These are phyloP conservation scores for Colletotrichum truncatum DNA, from an alignment of 2,329 filamentous ascomycete species.

Conservation along the genomic window DNA sequence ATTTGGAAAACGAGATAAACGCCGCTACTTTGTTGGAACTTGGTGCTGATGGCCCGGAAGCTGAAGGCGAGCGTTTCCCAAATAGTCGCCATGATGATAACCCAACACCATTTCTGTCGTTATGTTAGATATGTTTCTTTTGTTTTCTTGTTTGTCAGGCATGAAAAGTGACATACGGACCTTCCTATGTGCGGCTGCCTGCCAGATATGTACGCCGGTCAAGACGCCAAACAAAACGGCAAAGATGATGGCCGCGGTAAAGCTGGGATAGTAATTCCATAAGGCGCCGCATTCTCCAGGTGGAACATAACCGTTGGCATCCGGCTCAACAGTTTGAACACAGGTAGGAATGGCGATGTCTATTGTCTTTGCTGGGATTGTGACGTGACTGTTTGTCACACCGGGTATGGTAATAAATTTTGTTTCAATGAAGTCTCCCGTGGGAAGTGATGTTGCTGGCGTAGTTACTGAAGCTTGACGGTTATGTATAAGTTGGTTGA, in stretches of 20 bases:
- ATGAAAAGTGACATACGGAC: constrained; percentile 19
- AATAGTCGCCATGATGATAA: constrained; percentile 45
- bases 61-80: constrained; percentile 42
- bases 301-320: constrained; percentile 43
- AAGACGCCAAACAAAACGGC: constrained; percentile 37
- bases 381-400: constrained; percentile 38
- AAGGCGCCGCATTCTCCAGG: constrained; percentile 41
- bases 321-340: constrained; percentile 42
- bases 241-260: constrained; percentile 40
- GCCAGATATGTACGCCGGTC: constrained; percentile 32
- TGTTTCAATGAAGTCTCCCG: constrained; percentile 38
- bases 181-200: constrained; percentile 36
- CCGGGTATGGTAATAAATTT: constrained; percentile 38
- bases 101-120: constrained; percentile 43
- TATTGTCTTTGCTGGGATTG: constrained; percentile 42
- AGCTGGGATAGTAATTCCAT: constrained; percentile 44
- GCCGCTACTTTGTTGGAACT: constrained; percentile 36
- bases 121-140: too few species aligned
- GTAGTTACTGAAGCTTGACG: background rate
- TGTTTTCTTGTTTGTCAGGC: too few species aligned
- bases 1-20: constrained; percentile 37
- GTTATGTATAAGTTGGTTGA: background rate
- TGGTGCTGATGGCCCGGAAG: constrained; percentile 39
- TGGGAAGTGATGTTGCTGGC: background rate
- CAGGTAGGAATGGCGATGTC: constrained; percentile 45